Evolutionary conservation across 2,329 filamentous ascomycete genomes (phyloP), one percentile per base, ranked within the genome.

Genomic region (Knufia petricola): DNA sequence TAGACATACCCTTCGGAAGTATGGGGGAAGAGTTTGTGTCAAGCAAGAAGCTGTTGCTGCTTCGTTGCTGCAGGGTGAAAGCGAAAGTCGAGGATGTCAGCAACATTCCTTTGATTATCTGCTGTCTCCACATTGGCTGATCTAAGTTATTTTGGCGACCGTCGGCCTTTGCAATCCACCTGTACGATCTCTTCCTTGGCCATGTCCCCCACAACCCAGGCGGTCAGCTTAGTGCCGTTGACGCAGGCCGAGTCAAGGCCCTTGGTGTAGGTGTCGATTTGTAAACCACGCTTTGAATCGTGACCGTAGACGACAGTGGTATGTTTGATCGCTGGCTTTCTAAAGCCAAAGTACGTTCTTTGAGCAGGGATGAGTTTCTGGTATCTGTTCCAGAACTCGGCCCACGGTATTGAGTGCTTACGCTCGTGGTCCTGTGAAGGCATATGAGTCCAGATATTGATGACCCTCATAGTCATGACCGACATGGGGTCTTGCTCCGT

Each of bases 381-480:
- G 48, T 72, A 64, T 52, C 69, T 68, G 53, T 78, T 75, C 67
- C 75, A 79, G 40, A 77, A 63, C 65, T 81, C 76, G 45, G 79
- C 74, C 87, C 87, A 94, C 12, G 76, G 75, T 28, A 76, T 72
- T 44, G 82, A 53, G 26, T 84, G 3, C 63, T 66, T 46, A 58
- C 66, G 53, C 59, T 71, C 54, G 69, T 69, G 46, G 70, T 78
- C 3, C 26, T 57, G 50, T 2, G 56, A 59, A 6, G 79, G 81
- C 10, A 78, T 67, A 51, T 79, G 74, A 9, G 78, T 81, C 9
- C 73, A 67, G 15, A 81, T 74, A 56, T 85, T 74, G 47, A 95
- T 77, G 4, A 81, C 85, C 49, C 88, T 81, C 86, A 98, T 94
- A 62, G 87, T 92, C 88, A 95, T 95, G 34, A 85, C 84, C 45